Base-by-base conservation (phyloP, 1,139 yeast genomes). In the Komagataea norvegica region DNA sequence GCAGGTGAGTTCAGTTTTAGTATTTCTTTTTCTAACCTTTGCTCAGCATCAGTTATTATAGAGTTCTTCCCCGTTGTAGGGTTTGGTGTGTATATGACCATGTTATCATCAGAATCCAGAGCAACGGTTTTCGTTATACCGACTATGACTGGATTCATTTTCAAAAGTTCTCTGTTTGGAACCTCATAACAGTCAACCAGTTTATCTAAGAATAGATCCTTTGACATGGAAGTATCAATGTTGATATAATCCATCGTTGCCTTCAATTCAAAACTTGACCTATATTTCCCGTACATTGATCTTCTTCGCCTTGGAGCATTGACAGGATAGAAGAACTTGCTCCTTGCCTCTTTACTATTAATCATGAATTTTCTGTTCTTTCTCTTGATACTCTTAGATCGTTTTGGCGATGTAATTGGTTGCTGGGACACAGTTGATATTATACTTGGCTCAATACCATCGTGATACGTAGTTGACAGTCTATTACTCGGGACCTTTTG, bases 71-170 rank as follows among this genome's bases (percentile, higher is more conserved):
- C 44, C 8, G 32, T 16, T 5, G 51, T 33, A 25, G 54, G 46
- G 19, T 40, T 41, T 19, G 54, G 54, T 5, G 54, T 46, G 27
- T 51, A 53, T 5, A 51, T 33, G 25, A 52, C 43, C 29, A 46
- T 43, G 22, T 49, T 52, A 34, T 51, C 49, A 11, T 50, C 31
- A 2, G 54, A 50, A 32, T 53, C 57, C 10, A 53, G 41, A 1
- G 53, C 44, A 13, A 53, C 44, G 10, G 46, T 46, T 28, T 46
- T 51, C 3, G 44, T 37, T 2, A 30, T n/a, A 11, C 31, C 34
- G 9, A 25, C 29, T 2, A 49, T 29, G 7, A 16, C 18, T 19
- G 56, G 55, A n/a, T 44, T 28, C 3, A 43, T 26, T 25, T 38
- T 41, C 8, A 43, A 8, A 5, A 50, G 17, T 11, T 52, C 45